These are phyloP conservation scores for Aquilaria sinensis DNA, from an alignment of 345 rosid genomes.

Conservation along the genomic window DNA sequence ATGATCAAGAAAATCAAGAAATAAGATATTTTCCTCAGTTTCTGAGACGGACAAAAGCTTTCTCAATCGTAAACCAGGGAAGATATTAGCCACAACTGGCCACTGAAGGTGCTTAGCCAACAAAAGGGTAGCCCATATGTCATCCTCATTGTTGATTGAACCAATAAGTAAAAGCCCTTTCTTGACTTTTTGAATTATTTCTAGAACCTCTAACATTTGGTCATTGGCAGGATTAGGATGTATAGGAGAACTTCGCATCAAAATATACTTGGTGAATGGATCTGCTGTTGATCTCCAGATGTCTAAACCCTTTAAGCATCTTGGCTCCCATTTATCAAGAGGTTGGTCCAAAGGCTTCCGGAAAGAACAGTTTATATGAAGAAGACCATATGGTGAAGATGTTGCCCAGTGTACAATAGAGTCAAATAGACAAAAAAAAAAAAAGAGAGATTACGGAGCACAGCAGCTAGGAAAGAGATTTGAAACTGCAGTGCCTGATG, in stretches of 20 bases:
- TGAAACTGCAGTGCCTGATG: conserved; percentile 98
- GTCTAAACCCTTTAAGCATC: conserved; percentile 79
- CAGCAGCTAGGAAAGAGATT: conserved; percentile 89
- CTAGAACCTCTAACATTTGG: conserved; percentile 45
- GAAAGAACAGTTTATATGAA: conserved; percentile 90
- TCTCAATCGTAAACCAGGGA: conserved; percentile 87
- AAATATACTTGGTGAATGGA: conserved; percentile 79
- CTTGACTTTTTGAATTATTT: conserved; percentile 43
- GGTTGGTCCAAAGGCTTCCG: conserved; percentile 78
- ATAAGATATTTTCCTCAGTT: conserved; percentile 33
- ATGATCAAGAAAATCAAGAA: conserved; percentile 86
- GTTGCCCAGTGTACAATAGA: conserved; percentile 82
- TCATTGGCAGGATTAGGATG: conserved; percentile 17
- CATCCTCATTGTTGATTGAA: conserved; percentile 71
- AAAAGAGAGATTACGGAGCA: conserved; percentile 7
- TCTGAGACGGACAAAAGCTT: conserved; percentile 43
- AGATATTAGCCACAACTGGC: conserved; percentile 87
- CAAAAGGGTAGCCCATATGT: conserved; percentile 83
- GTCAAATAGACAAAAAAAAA: conserved; percentile 25
- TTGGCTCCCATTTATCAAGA: conserved; percentile 45
- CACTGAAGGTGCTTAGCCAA: conserved; percentile 77
- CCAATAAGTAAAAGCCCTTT: conserved; percentile 71
- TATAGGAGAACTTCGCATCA: conserved; percentile 34
- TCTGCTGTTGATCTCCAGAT: conserved; percentile 61
- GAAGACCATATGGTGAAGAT: conserved; percentile 69